phyloP scores from a whole-genome alignment of 257 asterid species.

The Cordia subcordata region DNA sequence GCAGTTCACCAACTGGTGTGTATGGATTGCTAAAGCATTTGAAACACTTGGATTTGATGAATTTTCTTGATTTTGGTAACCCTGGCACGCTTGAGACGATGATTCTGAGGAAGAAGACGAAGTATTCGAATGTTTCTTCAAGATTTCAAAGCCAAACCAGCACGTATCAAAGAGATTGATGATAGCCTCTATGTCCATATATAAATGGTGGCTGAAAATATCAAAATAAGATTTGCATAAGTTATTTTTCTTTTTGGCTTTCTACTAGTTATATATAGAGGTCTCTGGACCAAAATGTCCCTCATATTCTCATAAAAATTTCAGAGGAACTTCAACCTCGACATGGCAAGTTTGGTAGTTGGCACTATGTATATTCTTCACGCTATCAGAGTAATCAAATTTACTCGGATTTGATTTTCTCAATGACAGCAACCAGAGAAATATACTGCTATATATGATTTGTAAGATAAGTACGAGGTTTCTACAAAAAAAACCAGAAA shows the following conservation, averaged over 20 bases:
- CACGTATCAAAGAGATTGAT: conserved; percentile 34
- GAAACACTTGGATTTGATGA: conserved; percentile 10
- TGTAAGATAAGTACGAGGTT: too few species aligned
- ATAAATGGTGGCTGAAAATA: conserved; percentile 9
- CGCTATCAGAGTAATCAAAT: too few species aligned
- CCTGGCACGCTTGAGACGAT: background rate
- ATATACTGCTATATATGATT: background rate
- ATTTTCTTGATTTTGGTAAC: conserved; percentile 4
- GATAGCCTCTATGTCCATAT: conserved; percentile 44
- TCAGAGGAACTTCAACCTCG: too few species aligned
- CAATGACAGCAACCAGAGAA: background rate
- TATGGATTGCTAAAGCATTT: conserved; percentile 17
- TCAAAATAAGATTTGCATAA: background rate
- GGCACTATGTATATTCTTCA: too few species aligned
- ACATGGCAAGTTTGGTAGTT: too few species aligned
- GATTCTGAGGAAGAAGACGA: conserved; percentile 7
- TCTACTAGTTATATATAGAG: too few species aligned
- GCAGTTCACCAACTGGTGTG: conserved; percentile 27
- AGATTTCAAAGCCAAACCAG: conserved; percentile 38
- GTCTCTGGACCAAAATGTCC: too few species aligned
- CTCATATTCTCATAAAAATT: too few species aligned
- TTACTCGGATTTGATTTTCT: too few species aligned
- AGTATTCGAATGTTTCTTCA: conserved; percentile 9
- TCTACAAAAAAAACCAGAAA: too few species aligned
- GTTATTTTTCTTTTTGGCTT: too few species aligned